Evolutionary conservation across 768 basidiomycete genomes (phyloP).

Genomic region (Pleurotus eryngii): DNA sequence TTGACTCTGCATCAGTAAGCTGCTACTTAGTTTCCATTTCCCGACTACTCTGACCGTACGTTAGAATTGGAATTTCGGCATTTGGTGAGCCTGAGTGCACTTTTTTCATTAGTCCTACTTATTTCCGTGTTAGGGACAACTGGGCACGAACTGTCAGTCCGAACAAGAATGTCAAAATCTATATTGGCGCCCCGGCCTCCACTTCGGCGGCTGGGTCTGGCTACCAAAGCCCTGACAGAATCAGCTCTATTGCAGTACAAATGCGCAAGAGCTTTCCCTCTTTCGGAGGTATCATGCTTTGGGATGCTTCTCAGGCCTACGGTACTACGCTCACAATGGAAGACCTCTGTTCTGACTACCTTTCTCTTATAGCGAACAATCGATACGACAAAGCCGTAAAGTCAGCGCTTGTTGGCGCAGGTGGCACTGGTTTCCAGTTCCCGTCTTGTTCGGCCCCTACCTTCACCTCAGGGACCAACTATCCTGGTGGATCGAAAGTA

Average conservation of each 20-base stretch:
- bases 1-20: constrained; percentile 46
- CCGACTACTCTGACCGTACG: constrained; percentile 11
- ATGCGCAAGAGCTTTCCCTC: constrained; percentile 59
- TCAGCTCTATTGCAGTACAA: constrained; percentile 42
- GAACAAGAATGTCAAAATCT: constrained; percentile 61
- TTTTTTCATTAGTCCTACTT: not conserved
- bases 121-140: constrained; percentile 43
- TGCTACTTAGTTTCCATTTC: not conserved
- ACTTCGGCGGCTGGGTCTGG: constrained; percentile 54
- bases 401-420: constrained; percentile 52
- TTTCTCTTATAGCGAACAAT: constrained; percentile 40
- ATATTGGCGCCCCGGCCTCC: constrained; percentile 63
- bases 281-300: constrained; percentile 62
- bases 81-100: constrained; percentile 36
- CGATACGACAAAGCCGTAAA: constrained; percentile 62
- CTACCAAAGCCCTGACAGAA: constrained; percentile 47
- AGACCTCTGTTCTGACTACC: not conserved
- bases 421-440: constrained; percentile 67
- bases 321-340: constrained; percentile 20
- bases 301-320: constrained; percentile 47
- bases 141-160: constrained; percentile 60
- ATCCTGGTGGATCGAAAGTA: constrained; percentile 49
- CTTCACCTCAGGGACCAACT: constrained; percentile 44
- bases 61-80: constrained; percentile 61
- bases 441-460: constrained; percentile 58